Conservation (phyloP, 768 basidiomycete species). For the Pleurotus tuber-regium region DNA sequence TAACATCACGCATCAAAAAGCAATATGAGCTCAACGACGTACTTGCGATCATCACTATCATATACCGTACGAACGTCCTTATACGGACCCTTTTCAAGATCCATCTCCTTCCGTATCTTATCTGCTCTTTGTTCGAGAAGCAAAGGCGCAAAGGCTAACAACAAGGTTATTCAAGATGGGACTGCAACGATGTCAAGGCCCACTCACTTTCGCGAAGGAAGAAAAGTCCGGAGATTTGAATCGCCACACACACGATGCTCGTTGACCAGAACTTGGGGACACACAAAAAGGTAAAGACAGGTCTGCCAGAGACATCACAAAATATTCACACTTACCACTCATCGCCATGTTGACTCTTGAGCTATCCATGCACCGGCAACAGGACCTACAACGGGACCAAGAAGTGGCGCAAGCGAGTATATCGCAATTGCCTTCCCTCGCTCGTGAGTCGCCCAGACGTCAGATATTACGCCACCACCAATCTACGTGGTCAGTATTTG, state of each 20-base stretch:
- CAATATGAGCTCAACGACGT: conserved; percentile 17
- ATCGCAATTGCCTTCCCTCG: conserved; percentile 62
- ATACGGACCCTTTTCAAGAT: conserved; percentile 41
- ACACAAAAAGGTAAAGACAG: not conserved
- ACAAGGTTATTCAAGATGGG: conserved; percentile 23
- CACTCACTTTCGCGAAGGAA: conserved; percentile 61
- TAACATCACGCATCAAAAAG: not conserved
- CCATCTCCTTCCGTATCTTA: conserved; percentile 41
- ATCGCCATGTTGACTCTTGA: conserved; percentile 63
- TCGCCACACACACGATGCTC: conserved; percentile 48
- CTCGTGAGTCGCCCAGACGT: conserved; percentile 58
- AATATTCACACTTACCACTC: conserved; percentile 49
- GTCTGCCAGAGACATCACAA: not conserved
- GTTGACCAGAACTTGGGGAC: conserved; percentile 60
- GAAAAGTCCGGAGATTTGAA: conserved; percentile 57
- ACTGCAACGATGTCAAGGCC: not conserved
- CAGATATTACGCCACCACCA: conserved; percentile 66
- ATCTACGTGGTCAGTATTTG: no score
- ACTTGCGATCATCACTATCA: conserved; percentile 42
- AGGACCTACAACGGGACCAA: conserved; percentile 66
- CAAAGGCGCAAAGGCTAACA: conserved; percentile 40
- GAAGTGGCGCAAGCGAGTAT: conserved; percentile 60
- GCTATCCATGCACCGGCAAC: conserved; percentile 65
- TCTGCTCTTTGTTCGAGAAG: conserved; percentile 51
- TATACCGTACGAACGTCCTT: conserved; percentile 46